Evolutionary conservation across 805 yeast species (phyloP), one percentile per base, ranked within the genome.

Genomic region (Schwanniomyces vanrijiae): DNA sequence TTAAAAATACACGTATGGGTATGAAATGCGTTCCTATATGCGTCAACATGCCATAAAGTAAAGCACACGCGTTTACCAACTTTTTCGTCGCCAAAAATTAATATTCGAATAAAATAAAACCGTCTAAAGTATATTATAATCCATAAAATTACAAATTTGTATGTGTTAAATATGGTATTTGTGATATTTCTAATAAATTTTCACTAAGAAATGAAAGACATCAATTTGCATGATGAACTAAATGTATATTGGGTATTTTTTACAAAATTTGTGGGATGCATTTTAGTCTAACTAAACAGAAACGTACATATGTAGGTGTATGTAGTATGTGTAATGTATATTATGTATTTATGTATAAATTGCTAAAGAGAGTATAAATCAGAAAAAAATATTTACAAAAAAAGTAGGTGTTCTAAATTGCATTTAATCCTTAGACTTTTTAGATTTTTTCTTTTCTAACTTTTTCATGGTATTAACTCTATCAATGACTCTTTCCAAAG

Each of bases 401-500:
- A n/a, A n/a, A 25, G 10, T 25, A 25, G 7, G 10, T 25, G 11
- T 8, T 25, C 29, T 8, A 25, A 25, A 11, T 26, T 26, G 29
- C 22, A 37, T 20, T 10, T 25, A 43, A 16, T 37, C 28, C 26
- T 37, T 43, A 5, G 44, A 40, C 20, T 42, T 41, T 25, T 46
- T 46, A n/a, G 43, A 42, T 33, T 54, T 54, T 28, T 46, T 48
- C 26, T 46, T 40, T 28, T 55, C 55, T 33, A 65, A 49, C 49
- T 71, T 73, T 25, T 65, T 69, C 64, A 67, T 66, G 46, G 73
- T 72, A 31, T 76, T 75, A 31, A 77, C 69, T 55, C 80, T 73
- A 42, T 71, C 73, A 48, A 68, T 58, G 19, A 84, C 82, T 45
- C 87, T 75, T 58, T 84, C 89, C 51, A 86, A 75, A 47, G 87